Percentiles rank a stretch among this genome's conserved stretches.
phyloP scores from a whole-genome alignment of 73 alveolate genomes.

The Tetrahymena malaccensis region DNA sequence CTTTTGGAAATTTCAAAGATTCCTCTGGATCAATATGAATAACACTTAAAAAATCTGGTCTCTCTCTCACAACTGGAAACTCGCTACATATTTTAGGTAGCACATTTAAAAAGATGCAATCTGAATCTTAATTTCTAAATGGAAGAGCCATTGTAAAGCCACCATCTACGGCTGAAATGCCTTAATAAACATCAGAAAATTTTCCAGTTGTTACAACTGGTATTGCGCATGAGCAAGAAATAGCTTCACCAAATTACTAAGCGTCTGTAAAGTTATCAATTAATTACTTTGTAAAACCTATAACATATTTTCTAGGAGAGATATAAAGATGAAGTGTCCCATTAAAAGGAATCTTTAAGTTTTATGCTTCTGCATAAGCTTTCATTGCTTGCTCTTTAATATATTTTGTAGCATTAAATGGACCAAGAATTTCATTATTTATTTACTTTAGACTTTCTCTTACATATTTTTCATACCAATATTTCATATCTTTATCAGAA shows the following conservation, averaged over 20 bases:
- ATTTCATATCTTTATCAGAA: not conserved
- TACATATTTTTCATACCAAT: not conserved
- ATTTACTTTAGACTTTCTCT: not conserved
- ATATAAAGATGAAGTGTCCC: not conserved
- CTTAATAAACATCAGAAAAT: not conserved
- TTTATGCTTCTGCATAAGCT: not conserved
- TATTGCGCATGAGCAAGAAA: not conserved
- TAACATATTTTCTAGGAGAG: not conserved
- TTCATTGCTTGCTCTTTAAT: not conserved
- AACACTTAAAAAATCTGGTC: not conserved
- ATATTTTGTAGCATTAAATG: not conserved
- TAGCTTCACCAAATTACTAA: not conserved
- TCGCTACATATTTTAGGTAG: not conserved
- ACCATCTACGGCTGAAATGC: not conserved
- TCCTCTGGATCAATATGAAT: not conserved
- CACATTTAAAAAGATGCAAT: not conserved
- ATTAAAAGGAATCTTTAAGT: not conserved
- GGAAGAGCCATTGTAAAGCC: not conserved
- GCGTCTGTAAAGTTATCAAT: not conserved
- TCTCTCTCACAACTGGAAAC: not conserved
- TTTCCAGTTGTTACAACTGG: not conserved
- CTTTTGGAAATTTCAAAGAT: not conserved
- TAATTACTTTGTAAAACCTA: not conserved
- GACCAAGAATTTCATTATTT: not conserved
- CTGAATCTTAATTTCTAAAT: not conserved